phyloP scores from a whole-genome alignment of 257 asterid species.

The Solanum tacnaense region DNA sequence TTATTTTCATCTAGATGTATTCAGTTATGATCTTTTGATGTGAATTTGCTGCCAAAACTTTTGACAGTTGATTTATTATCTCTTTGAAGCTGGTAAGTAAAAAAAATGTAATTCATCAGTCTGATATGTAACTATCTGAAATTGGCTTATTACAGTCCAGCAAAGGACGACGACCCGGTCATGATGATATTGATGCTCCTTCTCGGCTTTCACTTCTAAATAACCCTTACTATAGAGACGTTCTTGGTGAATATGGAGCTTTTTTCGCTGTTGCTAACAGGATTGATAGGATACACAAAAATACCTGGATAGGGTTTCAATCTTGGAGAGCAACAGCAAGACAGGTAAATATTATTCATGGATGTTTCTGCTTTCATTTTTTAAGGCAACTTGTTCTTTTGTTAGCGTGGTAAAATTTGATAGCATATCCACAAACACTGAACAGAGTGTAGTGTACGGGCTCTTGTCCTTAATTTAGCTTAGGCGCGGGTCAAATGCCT shows the following conservation, averaged over 20 bases:
- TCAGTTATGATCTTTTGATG: not conserved
- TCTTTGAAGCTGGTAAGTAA: not conserved
- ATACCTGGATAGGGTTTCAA: conserved; percentile 98
- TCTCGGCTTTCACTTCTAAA: conserved; percentile 77
- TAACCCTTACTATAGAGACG: conserved; percentile 62
- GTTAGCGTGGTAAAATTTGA: not conserved
- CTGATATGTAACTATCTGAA: conserved; percentile 11
- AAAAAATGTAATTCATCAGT: not conserved
- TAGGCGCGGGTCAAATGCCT: not conserved
- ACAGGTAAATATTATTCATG: conserved; percentile 33
- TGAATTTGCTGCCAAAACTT: not conserved
- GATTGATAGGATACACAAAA: conserved; percentile 82
- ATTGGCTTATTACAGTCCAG: conserved; percentile 45
- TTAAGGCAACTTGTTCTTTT: not conserved
- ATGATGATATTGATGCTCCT: conserved; percentile 80
- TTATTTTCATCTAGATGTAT: not conserved
- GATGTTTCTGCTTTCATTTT: not conserved
- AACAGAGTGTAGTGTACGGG: not conserved
- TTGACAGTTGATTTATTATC: not conserved
- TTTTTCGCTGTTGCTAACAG: conserved; percentile 87
- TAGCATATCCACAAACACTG: not conserved
- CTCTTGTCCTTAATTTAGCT: not conserved
- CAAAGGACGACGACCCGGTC: conserved; percentile 70
- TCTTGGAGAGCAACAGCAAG: conserved; percentile 94
- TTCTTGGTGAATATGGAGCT: conserved; percentile 81